phyloP scores from a whole-genome alignment of 306 rosid species.

The Pyrus betulifolia region DNA sequence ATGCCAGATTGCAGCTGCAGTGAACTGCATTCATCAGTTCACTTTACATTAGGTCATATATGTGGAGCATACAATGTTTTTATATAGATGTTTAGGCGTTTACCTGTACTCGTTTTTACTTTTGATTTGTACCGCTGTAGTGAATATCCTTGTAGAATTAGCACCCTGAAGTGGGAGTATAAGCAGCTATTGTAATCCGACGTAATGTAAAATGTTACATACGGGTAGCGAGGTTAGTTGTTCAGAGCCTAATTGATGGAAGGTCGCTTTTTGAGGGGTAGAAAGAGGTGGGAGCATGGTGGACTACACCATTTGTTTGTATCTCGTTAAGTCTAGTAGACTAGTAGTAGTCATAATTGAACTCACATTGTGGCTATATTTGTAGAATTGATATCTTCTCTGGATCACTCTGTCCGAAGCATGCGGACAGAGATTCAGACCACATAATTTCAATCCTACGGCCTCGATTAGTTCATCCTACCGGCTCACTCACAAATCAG shows the following conservation, averaged over 20 bases:
- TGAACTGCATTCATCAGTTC: conserved; percentile 8
- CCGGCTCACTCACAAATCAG: no score
- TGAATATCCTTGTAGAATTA: conserved; percentile 39
- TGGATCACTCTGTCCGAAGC: no score
- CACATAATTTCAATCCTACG: no score
- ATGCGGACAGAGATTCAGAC: no score
- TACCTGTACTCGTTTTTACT: conserved; percentile 19
- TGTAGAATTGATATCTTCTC: not conserved
- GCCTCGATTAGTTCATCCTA: no score
- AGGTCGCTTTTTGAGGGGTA: conserved; percentile 1
- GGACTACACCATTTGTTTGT: conserved; percentile 6
- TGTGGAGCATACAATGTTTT: conserved; percentile 46
- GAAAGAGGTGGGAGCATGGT: conserved; percentile 22
- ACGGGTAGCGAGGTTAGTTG: conserved; percentile 22
- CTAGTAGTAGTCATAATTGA: not conserved
- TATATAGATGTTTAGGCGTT: conserved; percentile 38
- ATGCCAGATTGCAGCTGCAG: conserved; percentile 18
- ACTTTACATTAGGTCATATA: conserved; percentile 25
- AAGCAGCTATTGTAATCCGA: conserved; percentile 29
- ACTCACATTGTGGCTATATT: conserved; percentile 10
- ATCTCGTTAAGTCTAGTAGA: not conserved
- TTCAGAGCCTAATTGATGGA: conserved; percentile 11
- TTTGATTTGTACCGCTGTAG: conserved; percentile 28
- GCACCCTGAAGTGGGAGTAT: conserved; percentile 34
- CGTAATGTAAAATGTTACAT: conserved; percentile 49